Base-by-base conservation (phyloP, 1,139 yeast genomes). In the Blastobotrys apis region DNA sequence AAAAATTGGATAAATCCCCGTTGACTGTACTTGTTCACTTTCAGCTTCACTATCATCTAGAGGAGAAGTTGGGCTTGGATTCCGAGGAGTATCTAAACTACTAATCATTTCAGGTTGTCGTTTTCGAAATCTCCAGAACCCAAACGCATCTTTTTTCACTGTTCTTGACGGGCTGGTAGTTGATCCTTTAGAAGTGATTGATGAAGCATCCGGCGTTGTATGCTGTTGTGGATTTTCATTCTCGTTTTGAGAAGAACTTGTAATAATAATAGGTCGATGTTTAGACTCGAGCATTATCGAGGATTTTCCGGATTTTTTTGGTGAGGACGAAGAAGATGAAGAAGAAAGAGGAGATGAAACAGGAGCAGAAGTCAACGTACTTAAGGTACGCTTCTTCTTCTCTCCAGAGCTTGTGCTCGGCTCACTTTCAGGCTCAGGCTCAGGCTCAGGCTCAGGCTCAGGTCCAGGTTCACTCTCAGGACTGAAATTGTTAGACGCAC, bases 1-100 rank as follows among this genome's bases (percentile, higher is more conserved):
- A 48, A 60, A 61, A 5, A 60, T 55, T 17, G 54, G 53, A 43
- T 48, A 54, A 5, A 9, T 33, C 23, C 36, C 21, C 10, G 25
- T 33, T 20, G 33, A 5, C 5, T 4, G 9, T 15, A 4, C 12
- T 6, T 4, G 13, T 10, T 3, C 20, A 19, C 15, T 19, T 5
- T 6, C 19, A 5, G 25, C 12, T 5, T 8, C 15, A 9, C 10
- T 16, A 4, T 33, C 25, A 10, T 33, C 36, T 8, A 34, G 10
- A 5, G 38, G 38, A 21, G 25, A 15, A 13, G 38, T 22, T 3
- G 38, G 13, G 8, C 38, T 13, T 3, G 15, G 10, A n/a, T 10
- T 13, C 4, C n/a, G 16, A 3, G 8, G 10, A 3, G 12, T 10
- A 16, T 34, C 38, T 9, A 17, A 22, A 19, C 38, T 34, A 20